A percentile compares a stretch with the other conserved stretches of the same genome.
Conservation (phyloP, 2,329 filamentous ascomycete species). For the Xylaria sp. region DNA sequence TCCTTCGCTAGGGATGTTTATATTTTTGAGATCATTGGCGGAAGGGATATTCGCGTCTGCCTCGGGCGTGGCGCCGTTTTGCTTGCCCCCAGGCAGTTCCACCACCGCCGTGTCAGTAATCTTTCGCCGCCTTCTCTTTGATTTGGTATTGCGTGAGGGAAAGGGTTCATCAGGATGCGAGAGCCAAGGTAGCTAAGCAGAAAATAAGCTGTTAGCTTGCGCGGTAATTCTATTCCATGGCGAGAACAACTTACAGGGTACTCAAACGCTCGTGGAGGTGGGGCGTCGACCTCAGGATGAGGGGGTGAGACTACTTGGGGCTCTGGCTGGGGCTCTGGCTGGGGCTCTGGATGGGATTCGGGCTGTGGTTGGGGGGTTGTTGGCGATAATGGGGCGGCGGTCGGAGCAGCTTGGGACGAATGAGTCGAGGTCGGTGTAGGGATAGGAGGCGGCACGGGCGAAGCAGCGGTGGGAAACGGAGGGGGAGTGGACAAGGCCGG, state of each 20-base stretch:
- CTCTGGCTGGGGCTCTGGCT: too few species aligned
- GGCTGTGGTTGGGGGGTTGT: slow-evolving; percentile 60
- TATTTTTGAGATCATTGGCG: slow-evolving; percentile 42
- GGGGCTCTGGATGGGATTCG: slow-evolving; percentile 48
- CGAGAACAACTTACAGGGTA: slow-evolving; percentile 60
- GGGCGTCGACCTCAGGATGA: slow-evolving; percentile 44
- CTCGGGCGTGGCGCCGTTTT: slow-evolving; percentile 47
- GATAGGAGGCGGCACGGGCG: slow-evolving; percentile 55
- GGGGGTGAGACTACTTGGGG: slow-evolving; percentile 46
- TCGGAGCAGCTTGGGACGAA: slow-evolving; percentile 52
- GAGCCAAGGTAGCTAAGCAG: slow-evolving; percentile 66
- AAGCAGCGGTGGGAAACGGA: slow-evolving; percentile 57
- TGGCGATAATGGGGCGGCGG: slow-evolving; percentile 58
- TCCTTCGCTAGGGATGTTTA: slow-evolving; percentile 36
- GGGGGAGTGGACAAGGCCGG: slow-evolving; percentile 66
- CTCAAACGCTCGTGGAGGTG: slow-evolving; percentile 53
- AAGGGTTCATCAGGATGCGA: slow-evolving; percentile 64
- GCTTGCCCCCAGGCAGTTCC: slow-evolving; percentile 56
- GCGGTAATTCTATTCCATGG: background rate
- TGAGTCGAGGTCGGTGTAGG: slow-evolving; percentile 66
- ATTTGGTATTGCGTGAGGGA: slow-evolving; percentile 56
- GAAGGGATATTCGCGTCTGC: slow-evolving; percentile 23
- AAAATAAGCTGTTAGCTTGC: slow-evolving; percentile 47
- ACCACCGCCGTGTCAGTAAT: slow-evolving; percentile 54
- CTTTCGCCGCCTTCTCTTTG: slow-evolving; percentile 56